Conservation (phyloP, 192 early-diverging fungal species). For the Gonapodya prolifera region DNA sequence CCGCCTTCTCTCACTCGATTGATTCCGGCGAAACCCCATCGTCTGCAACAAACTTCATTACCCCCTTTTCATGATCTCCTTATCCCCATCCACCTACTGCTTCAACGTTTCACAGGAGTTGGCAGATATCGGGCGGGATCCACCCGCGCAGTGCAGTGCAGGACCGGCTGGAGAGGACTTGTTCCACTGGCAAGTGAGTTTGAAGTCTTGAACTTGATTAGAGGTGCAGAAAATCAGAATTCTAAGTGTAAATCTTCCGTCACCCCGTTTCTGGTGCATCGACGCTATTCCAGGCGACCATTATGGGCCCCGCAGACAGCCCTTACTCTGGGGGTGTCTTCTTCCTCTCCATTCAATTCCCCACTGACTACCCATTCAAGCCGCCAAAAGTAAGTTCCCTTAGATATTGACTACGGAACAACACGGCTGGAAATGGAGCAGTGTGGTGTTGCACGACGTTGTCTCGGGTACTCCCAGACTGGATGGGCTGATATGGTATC, state of each 20-base stretch:
- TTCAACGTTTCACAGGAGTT: constrained; percentile 50
- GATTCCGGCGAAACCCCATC: too few relatives aligned
- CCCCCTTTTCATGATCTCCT: too few relatives aligned
- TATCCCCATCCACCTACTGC: too few relatives aligned
- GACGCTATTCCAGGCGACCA: constrained; percentile 62
- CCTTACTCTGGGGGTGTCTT: constrained; percentile 92
- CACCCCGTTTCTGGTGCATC: background rate
- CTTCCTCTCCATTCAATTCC: constrained; percentile 96
- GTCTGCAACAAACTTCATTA: too few relatives aligned
- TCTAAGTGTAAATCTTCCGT: background rate
- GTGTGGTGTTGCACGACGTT: too few relatives aligned
- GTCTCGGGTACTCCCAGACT: too few relatives aligned
- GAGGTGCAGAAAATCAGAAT: too few relatives aligned
- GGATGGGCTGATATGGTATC: too few relatives aligned
- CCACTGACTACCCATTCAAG: constrained; percentile 97
- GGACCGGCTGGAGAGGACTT: constrained; percentile 86
- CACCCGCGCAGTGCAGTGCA: constrained; percentile 93
- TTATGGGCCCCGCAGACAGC: constrained; percentile 89
- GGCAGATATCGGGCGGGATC: constrained; percentile 91
- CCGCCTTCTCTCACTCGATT: too few relatives aligned
- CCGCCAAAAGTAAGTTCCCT: constrained; percentile 69
- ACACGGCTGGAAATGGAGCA: background rate
- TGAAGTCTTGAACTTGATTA: constrained; percentile 1
- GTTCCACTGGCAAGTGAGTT: constrained; percentile 59
- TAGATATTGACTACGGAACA: background rate